These are phyloP conservation scores for Lipomyces spencermartinsiae DNA, from an alignment of 805 yeast species.

Conservation along the genomic window DNA sequence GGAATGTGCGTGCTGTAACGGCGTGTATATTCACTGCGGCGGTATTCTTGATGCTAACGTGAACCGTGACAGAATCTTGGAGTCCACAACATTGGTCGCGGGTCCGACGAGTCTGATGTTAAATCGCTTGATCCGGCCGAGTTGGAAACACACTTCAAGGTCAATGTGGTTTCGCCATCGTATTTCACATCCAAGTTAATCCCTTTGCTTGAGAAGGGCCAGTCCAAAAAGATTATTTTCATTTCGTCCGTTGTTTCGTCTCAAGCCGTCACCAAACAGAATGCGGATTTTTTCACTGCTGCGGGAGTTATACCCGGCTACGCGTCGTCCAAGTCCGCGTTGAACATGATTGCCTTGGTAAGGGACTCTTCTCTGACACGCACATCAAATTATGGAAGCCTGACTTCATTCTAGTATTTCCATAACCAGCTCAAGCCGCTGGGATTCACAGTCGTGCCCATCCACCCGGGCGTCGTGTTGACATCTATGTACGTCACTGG, in stretches of 20 bases:
- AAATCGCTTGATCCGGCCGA: background rate
- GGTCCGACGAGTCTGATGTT: background rate
- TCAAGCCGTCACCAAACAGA: background rate
- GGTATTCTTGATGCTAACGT: too few relatives aligned
- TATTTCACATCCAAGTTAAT: background rate
- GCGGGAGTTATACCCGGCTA: background rate
- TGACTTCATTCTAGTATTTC: background rate
- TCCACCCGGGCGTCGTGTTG: background rate
- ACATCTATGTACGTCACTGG: background rate
- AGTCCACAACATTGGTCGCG: background rate
- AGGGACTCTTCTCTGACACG: background rate
- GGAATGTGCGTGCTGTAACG: background rate
- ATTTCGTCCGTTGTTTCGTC: constrained; percentile 8
- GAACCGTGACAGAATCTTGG: background rate
- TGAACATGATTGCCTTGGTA: background rate
- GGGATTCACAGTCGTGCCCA: background rate
- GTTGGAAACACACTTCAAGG: background rate
- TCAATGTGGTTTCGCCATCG: background rate
- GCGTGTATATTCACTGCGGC: too few relatives aligned
- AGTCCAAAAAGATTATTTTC: constrained; percentile 8
- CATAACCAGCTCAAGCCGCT: background rate
- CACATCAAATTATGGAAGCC: background rate
- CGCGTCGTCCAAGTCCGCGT: background rate
- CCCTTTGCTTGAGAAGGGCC: constrained; percentile 4
- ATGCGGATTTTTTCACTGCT: background rate